Percentiles rank a stretch among this genome's conserved stretches.
Evolutionary conservation across 441 rosid genomes (phyloP).

Genomic region (Pelargonium fulgidum): DNA sequence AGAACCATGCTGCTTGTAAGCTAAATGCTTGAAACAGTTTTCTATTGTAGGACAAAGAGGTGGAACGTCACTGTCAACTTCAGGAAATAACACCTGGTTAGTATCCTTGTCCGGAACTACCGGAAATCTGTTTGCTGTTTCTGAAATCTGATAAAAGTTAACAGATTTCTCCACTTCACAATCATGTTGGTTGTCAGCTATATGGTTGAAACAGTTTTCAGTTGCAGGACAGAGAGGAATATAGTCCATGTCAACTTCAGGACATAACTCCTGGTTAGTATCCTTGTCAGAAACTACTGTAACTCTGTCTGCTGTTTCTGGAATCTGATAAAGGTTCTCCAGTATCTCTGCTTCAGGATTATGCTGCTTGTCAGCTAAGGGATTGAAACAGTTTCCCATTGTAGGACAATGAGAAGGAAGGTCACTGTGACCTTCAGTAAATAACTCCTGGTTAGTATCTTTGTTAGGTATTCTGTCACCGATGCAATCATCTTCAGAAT

Average conservation of each 20-base stretch:
- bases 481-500: slow-evolving; percentile 66
- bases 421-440: slow-evolving; percentile 25
- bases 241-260: background rate
- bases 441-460: slow-evolving; percentile 24
- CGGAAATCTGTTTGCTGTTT: background rate
- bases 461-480: slow-evolving; percentile 24
- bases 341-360: slow-evolving; percentile 25
- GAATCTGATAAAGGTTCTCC: slow-evolving; percentile 29
- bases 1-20: background rate
- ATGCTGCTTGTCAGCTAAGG: slow-evolving; percentile 29
- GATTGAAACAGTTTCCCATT: slow-evolving; percentile 26
- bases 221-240: background rate
- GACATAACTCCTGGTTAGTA: slow-evolving; percentile 3
- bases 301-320: slow-evolving; percentile 21
- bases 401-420: slow-evolving; percentile 28
- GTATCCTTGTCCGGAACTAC: background rate
- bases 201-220: slow-evolving; percentile 1
- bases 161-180: background rate
- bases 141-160: background rate
- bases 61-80: background rate
- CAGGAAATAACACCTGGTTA: slow-evolving; percentile 4
- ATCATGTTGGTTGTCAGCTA: slow-evolving; percentile 4
- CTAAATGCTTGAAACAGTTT: slow-evolving; percentile 6
- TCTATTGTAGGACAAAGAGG: background rate
- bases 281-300: background rate